Base-by-base conservation (phyloP, 805 yeast genomes). In the Helenozyma baotianmanensis region DNA sequence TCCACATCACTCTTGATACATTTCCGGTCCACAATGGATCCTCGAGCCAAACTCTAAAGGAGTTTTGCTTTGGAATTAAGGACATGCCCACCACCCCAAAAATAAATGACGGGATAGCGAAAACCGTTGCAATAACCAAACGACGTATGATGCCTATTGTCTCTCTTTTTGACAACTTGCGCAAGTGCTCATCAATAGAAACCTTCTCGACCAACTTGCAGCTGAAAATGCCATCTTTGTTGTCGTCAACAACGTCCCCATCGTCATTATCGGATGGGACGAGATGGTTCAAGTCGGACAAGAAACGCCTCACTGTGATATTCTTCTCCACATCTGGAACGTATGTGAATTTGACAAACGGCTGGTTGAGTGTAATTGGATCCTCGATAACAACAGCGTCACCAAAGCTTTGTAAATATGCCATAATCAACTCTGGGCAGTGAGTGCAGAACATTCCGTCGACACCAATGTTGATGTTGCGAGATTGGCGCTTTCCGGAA, bases 71-170 rank as follows among this genome's bases (percentile, higher is more conserved):
- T 0, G 76, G 68, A 3, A 78, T 48, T 26, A 80, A 57, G 5
- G 80, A 70, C 88, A 80, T 81, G 3, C 76, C 80, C n/a, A 81
- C 77, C 6, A 80, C 63, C 0, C 84, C 86, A 44, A 82, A 72
- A 4, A 79, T 52, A 50, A 82, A 79, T 2, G 89, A 80, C 1
- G 88, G 81, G 22, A 81, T 72, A 0, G 82, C 82, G 27, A 78
- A 59, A 0, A 74, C 46, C 0, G 75, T 54, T 0, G 85, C 69
- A 7, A 79, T 44, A 0, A 63, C 36, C 16, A 80, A 58, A 30
- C 85, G 66, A 16, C 50, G 47, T 1, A 64, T 58, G 6, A 83
- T 65, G 10, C 56, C 54, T 16, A 53, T 30, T 8, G 77, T 67
- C 43, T 80, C 88, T 11, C 44, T 47, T 27, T 53, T 59, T 1